A percentile compares a stretch with the other conserved stretches of the same genome.
Evolutionary conservation across 345 rosid species (phyloP).

Genomic region (Salix exigua): DNA sequence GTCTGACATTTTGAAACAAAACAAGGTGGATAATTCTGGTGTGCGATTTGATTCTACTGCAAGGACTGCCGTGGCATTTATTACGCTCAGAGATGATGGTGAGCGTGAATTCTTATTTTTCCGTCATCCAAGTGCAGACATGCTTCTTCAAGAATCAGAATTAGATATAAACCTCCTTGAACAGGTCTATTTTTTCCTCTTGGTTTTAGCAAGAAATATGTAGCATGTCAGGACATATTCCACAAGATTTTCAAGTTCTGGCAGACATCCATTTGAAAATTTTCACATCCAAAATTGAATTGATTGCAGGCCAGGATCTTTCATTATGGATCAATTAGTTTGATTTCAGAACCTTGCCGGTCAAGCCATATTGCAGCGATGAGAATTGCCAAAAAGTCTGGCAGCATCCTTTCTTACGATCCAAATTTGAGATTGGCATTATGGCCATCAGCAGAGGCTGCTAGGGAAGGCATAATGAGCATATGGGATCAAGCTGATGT

Average conservation of each 20-base stretch:
- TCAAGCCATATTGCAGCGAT: slow-evolving; percentile 94
- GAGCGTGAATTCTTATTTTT: slow-evolving; percentile 97
- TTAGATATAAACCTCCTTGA: slow-evolving; percentile 62
- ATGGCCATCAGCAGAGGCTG: slow-evolving; percentile 91
- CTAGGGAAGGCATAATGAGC: slow-evolving; percentile 73
- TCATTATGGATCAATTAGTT: slow-evolving; percentile 95
- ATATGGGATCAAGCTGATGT: slow-evolving; percentile 91
- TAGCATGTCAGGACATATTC: not conserved
- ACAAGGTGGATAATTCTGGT: slow-evolving; percentile 78
- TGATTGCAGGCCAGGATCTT: slow-evolving; percentile 74
- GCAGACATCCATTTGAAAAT: not conserved
- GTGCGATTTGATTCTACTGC: slow-evolving; percentile 74
- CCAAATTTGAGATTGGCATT: slow-evolving; percentile 86
- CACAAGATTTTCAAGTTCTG: slow-evolving; percentile 4
- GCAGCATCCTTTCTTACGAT: slow-evolving; percentile 85
- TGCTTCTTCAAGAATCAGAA: slow-evolving; percentile 86
- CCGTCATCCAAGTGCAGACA: slow-evolving; percentile 98
- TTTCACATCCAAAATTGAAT: not conserved
- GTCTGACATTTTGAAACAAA: slow-evolving; percentile 66
- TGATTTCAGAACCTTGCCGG: slow-evolving; percentile 90
- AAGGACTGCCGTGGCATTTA: slow-evolving; percentile 90
- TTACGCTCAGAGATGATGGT: slow-evolving; percentile 83
- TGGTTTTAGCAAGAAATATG: not conserved
- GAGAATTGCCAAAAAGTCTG: slow-evolving; percentile 66
- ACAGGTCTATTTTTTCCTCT: slow-evolving; percentile 45